Conservation (phyloP, 1,284 basidiomycete genomes). For the Phellopilus nigrolimitatus region DNA sequence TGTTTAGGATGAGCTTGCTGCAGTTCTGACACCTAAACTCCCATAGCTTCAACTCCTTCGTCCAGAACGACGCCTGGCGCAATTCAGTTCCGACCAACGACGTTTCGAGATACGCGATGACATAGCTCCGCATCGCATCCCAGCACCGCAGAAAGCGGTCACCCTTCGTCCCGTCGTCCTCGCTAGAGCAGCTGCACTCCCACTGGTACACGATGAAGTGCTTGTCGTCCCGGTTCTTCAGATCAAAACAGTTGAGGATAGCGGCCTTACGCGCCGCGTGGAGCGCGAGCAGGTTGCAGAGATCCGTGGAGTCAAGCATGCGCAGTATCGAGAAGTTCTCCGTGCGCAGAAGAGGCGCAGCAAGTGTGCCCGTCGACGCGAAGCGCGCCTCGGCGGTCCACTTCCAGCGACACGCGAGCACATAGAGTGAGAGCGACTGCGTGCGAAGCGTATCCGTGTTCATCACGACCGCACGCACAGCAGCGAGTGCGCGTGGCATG, state of each 20-base stretch:
- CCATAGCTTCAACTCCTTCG: conserved; percentile 2
- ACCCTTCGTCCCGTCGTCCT: conserved; percentile 4
- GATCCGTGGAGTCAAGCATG: background rate
- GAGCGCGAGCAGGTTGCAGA: conserved; percentile 9
- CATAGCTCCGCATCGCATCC: conserved; percentile 2
- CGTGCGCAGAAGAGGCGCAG: background rate
- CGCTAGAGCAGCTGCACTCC: conserved; percentile 6
- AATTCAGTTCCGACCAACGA: background rate
- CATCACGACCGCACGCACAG: conserved; percentile 4
- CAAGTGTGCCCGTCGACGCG: conserved; percentile 12
- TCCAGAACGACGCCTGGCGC: background rate
- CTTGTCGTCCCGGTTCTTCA: background rate
- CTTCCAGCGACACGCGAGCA: conserved; percentile 11
- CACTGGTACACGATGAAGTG: conserved; percentile 4
- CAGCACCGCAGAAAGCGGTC: background rate
- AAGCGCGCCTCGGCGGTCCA: conserved; percentile 11
- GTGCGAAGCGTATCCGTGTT: background rate
- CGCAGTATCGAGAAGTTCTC: background rate
- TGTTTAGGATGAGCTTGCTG: background rate
- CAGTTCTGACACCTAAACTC: background rate
- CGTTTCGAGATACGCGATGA: background rate
- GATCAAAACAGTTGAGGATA: conserved; percentile 8
- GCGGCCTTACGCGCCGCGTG: conserved; percentile 7
- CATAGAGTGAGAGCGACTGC: conserved; percentile 8
- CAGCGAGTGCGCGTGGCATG: conserved; percentile 2